Evolutionary conservation across 1,139 yeast genomes (phyloP), one percentile per base, ranked within the genome.

Genomic region (Sugiyamaella pinicola): DNA sequence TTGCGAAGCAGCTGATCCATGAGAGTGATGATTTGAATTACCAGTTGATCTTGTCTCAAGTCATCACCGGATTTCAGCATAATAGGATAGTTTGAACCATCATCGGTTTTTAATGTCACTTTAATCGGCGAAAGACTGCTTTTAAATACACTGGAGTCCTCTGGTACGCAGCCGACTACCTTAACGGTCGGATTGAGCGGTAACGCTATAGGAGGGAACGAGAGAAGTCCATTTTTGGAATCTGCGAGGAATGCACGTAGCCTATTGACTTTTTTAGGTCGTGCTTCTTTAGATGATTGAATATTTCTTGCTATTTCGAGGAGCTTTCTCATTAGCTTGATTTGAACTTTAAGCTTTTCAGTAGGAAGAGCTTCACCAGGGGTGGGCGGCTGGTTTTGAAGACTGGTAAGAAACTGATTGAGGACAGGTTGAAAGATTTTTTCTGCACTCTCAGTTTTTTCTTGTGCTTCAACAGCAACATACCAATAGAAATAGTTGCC

Each of bases 61-160:
- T 95, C 99, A 70, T 95, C 99, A 2, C 99, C 99, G 47, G 87
- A 87, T 68, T 95, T 95, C 71, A 90, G 90, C 86, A 95, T 93
- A 42, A 93, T 72, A 3, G 96, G 83, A 68, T 90, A 95, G 48
- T 75, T 76, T 1, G 67, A 70, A 0, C 85, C 87, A 13, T 68
- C 70, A 1, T 77, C 72, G 0, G 95, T 85, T 61, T 80, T 84
- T 65, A 93, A 83, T 0, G 90, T 81, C 40, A 93, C 78, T 65
- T 90, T 90, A 52, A 93, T 74, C 0, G 99, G 99, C 3, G 95
- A 84, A 63, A 93, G 74, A 35, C 96, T 87, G 58, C 96, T 85
- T 67, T 93, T 93, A 72, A 93, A 93, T 3, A 93, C 97, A 2
- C 85, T 79, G 3, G 91, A 85, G 58, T 87, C 89, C 41, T 83